Conservation (phyloP, 2,329 filamentous ascomycete genomes). For the Trichoderma gracile region DNA sequence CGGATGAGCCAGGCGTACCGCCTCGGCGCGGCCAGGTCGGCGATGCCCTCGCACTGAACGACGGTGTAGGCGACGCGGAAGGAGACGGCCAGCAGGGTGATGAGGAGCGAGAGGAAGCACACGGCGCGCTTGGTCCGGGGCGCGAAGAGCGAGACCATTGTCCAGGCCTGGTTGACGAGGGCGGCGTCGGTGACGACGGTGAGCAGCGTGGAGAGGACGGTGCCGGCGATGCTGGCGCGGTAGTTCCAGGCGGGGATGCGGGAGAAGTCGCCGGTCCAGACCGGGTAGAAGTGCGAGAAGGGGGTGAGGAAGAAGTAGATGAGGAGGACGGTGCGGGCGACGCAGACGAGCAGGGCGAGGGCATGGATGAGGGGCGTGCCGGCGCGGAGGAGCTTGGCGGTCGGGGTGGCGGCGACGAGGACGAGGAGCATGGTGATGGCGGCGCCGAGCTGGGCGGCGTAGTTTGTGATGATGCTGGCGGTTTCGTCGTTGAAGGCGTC, state of each 20-base stretch:
- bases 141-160: slow-evolving; percentile 53
- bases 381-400: slow-evolving; percentile 62
- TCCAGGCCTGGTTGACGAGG: slow-evolving; percentile 55
- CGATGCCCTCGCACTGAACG: slow-evolving; percentile 40
- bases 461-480: slow-evolving; percentile 57
- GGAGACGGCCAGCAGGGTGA: slow-evolving; percentile 39
- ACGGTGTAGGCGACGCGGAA: slow-evolving; percentile 40
- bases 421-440: slow-evolving; percentile 64
- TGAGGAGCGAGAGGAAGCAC: slow-evolving; percentile 37
- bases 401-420: slow-evolving; percentile 66
- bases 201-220: slow-evolving; percentile 47
- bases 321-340: slow-evolving; percentile 59
- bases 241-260: slow-evolving; percentile 46
- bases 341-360: slow-evolving; percentile 59
- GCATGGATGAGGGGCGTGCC: slow-evolving; percentile 66
- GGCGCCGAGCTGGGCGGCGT: slow-evolving; percentile 69
- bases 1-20: slow-evolving; percentile 43
- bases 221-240: slow-evolving; percentile 42
- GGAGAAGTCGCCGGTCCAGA: slow-evolving; percentile 56
- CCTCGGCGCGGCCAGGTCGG: slow-evolving; percentile 32
- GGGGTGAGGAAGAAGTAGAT: slow-evolving; percentile 61
- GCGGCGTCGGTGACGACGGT: slow-evolving; percentile 48
- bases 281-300: slow-evolving; percentile 62
- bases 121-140: slow-evolving; percentile 37
- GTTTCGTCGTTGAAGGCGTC: slow-evolving; percentile 38